Evolutionary conservation across 2,329 filamentous ascomycete genomes (phyloP), one percentile per base, ranked within the genome.

Genomic region (Dendrostoma leiphaemia): DNA sequence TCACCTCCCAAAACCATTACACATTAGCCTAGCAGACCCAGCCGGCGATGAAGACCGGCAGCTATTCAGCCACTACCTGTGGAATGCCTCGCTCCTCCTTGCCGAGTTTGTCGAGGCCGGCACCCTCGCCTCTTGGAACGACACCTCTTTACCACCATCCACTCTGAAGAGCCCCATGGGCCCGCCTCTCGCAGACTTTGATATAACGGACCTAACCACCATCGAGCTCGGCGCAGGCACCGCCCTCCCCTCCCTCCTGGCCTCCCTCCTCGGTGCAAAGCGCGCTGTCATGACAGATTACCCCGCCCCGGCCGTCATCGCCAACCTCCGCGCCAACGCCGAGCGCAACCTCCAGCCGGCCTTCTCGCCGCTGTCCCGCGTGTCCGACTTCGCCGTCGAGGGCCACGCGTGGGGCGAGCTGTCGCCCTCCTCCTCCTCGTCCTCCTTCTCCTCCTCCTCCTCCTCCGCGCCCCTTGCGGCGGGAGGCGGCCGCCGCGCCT

Each of bases 1-100:
- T 34, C 72, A 74, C 55, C 72, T 82, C 15, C 77, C 74, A 15
- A 66, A 64, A 49, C 72, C 74, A 10, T 63, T 82, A 41, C 60
- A 66, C 41, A 70, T 82, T 61, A 69, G 70, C 8, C 72, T 81
- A 17, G 68, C 74, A 21, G 73, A 81, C 61, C 83, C 71, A 12
- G 65, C 71, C 29, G 72, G 68, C 29, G 81, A 85, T 51, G 69
- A 76, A 28, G 80, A 84, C 61, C 71, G 85, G 47, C 67, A 70
- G 19, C 76, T 90, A 41, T 90, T 89, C 65, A 83, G 84, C 58
- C 87, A 91, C 65, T 89, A 86, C 67, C 70, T 90, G 24, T 91
- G 87, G 87, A 91, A 91, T 69, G 77, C 86, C 6, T 77, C 74
- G 17, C 67, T 85, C 45, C 67, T 81, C 59, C 71, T 83, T 1